Percentiles rank a stretch among this genome's conserved stretches.
Conservation (phyloP, 352 stramenopile genomes). For the Pythium brachiatum region DNA sequence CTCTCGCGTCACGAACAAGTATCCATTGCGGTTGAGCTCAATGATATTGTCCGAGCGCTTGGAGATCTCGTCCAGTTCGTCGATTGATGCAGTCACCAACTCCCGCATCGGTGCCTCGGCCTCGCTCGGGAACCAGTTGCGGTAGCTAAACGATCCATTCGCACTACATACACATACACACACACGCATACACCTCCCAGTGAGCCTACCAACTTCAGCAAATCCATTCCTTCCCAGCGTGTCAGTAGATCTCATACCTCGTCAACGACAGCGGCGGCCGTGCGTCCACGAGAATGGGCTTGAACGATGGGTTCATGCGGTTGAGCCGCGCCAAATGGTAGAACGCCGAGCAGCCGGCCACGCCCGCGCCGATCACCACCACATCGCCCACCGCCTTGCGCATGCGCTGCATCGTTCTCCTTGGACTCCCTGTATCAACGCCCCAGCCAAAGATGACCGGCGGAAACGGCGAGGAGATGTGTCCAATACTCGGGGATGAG, state of each 20-base stretch:
- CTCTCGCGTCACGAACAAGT: slow-evolving; percentile 70
- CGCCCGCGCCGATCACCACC: slow-evolving; percentile 67
- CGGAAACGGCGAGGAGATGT: neutral
- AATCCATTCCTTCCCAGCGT: neutral
- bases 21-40: slow-evolving; percentile 76
- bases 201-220: neutral
- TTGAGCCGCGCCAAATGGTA: slow-evolving; percentile 74
- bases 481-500: neutral
- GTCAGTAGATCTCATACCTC: slow-evolving; percentile 27
- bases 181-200: neutral
- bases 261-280: slow-evolving; percentile 65
- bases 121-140: slow-evolving; percentile 80
- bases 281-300: slow-evolving; percentile 68
- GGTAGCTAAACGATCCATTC: slow-evolving; percentile 80
- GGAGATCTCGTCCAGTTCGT: slow-evolving; percentile 69
- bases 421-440: neutral
- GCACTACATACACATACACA: slow-evolving; percentile 26
- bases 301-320: slow-evolving; percentile 54
- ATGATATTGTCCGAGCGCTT: slow-evolving; percentile 61
- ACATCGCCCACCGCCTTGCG: slow-evolving; percentile 58
- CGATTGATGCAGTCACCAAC: slow-evolving; percentile 70
- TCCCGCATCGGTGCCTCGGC: slow-evolving; percentile 62
- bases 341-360: slow-evolving; percentile 76
- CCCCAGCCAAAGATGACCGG: neutral
- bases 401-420: slow-evolving; percentile 33